Evolutionary conservation across 2,329 filamentous ascomycete genomes (phyloP).

Genomic region (Aspergillus bombycis): DNA sequence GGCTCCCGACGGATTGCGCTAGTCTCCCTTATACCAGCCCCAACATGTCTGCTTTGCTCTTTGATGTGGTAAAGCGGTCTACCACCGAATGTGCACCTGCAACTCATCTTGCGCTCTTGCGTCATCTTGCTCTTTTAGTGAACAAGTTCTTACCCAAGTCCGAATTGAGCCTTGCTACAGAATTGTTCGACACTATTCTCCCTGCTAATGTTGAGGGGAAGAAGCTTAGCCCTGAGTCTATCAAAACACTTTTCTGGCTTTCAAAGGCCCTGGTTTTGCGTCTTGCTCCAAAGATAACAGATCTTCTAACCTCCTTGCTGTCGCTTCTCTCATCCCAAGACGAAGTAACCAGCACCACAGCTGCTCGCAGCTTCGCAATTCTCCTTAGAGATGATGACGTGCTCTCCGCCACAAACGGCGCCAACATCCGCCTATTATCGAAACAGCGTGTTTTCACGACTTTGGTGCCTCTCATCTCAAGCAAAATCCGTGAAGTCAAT

Average conservation of each 20-base stretch:
- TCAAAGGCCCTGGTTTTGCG: slow-evolving; percentile 64
- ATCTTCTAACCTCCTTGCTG: slow-evolving; percentile 56
- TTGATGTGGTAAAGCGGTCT: slow-evolving; percentile 40
- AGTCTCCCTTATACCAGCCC: slow-evolving; percentile 35
- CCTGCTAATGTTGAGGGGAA: slow-evolving; percentile 20
- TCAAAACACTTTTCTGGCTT: slow-evolving; percentile 63
- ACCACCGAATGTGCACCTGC: slow-evolving; percentile 34
- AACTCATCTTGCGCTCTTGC: slow-evolving; percentile 45
- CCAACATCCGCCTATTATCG: slow-evolving; percentile 62
- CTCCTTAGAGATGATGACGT: slow-evolving; percentile 65
- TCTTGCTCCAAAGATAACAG: slow-evolving; percentile 50
- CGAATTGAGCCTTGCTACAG: slow-evolving; percentile 34
- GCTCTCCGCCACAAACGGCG: slow-evolving; percentile 63
- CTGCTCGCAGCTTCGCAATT: slow-evolving; percentile 61
- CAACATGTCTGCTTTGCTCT: slow-evolving; percentile 39
- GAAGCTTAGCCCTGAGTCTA: slow-evolving; percentile 42
- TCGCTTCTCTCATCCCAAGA: slow-evolving; percentile 48
- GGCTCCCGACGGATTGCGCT: slow-evolving; percentile 46
- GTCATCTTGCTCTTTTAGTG: slow-evolving; percentile 44
- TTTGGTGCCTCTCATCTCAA: slow-evolving; percentile 59
- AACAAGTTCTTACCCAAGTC: slow-evolving; percentile 46
- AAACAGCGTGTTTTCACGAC: slow-evolving; percentile 67
- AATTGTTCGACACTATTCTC: slow-evolving; percentile 38
- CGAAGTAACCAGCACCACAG: slow-evolving; percentile 51
- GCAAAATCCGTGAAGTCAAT: slow-evolving; percentile 52